phyloP scores from a whole-genome alignment of 768 basidiomycete species.

The Termitomyces sp. region DNA sequence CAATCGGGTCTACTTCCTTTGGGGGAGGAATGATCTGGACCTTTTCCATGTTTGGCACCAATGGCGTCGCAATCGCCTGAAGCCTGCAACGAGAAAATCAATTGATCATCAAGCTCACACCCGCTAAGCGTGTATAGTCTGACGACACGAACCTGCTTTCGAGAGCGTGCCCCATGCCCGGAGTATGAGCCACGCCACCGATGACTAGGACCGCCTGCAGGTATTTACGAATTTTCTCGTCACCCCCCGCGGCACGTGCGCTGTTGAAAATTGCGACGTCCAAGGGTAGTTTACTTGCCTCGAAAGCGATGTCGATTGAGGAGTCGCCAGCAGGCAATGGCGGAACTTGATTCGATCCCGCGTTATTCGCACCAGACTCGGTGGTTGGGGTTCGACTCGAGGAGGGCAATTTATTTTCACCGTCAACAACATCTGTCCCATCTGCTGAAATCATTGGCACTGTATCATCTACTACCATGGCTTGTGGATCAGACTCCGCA shows the following conservation, averaged over 20 bases:
- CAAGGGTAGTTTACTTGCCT: constrained; percentile 85
- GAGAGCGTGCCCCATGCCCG: constrained; percentile 80
- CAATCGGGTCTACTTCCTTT: constrained; percentile 85
- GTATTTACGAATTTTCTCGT: constrained; percentile 87
- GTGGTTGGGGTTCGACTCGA: constrained; percentile 14
- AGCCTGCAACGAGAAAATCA: constrained; percentile 33
- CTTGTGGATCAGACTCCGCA: constrained; percentile 23
- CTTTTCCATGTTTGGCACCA: constrained; percentile 80
- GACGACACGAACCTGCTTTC: constrained; percentile 68
- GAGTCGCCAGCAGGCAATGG: constrained; percentile 35
- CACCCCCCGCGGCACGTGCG: constrained; percentile 78
- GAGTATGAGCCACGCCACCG: constrained; percentile 76
- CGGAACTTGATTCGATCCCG: constrained; percentile 15
- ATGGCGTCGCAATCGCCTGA: constrained; percentile 78
- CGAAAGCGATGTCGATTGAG: constrained; percentile 73
- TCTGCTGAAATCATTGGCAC: constrained; percentile 22
- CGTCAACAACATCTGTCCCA: constrained; percentile 42
- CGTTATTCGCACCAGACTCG: background rate
- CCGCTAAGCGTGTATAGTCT: background rate
- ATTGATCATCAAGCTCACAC: background rate
- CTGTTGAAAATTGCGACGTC: constrained; percentile 94
- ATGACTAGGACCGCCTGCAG: constrained; percentile 83
- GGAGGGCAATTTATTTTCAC: constrained; percentile 30
- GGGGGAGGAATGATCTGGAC: constrained; percentile 93
- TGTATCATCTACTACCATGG: constrained; percentile 25